Base-by-base conservation (phyloP, 306 rosid genomes). In the Quillaja saponaria region DNA sequence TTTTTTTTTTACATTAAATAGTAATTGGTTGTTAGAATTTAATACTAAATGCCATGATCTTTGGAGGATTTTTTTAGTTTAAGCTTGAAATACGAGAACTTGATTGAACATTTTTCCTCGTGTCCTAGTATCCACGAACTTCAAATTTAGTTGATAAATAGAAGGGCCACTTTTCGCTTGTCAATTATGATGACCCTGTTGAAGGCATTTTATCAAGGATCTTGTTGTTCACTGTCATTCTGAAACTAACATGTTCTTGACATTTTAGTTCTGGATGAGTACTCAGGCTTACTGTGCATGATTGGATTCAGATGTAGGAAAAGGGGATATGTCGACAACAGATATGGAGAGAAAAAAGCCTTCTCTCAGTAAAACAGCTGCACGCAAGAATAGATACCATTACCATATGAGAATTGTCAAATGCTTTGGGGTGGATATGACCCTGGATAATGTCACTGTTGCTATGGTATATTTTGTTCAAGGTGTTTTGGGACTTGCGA, bases 401-500 rank as follows among this genome's bases (percentile, higher is more conserved):
- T 74, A 76, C 63, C 58, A 55, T 7, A 28, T 68, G 55, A 62
- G 83, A 60, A 31, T 34, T 60, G 64, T 78, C 15, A 82, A 63
- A 72, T 70, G 80, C 78, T 84, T 79, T 59, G 99, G 96, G 67
- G 87, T 89, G 17, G 89, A 92, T 14, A 73, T 92, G 59, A 81
- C 90, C 28, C 99, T 96, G 7, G 99, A 92, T 80, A 89, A 82
- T 70, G 67, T 83, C 57, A 96, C 99, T 35, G 87, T 92, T 58
- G 94, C 99, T 1, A 89, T 92, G 96, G 99, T 92, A 13, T 92
- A 92, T 75, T 92, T 92, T 81, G 99, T 92, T 76, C 99, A 92
- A 84, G 99, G 99, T 40, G 95, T 92, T 61, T 73, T 92, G 44
- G 96, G 91, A 64, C 99, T 92, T 61, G 90, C 99, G 6, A 86